Evolutionary conservation across 148 eudicot species (phyloP), one percentile per base, ranked within the genome.

Genomic region (Amaranthus hypochondriacus): DNA sequence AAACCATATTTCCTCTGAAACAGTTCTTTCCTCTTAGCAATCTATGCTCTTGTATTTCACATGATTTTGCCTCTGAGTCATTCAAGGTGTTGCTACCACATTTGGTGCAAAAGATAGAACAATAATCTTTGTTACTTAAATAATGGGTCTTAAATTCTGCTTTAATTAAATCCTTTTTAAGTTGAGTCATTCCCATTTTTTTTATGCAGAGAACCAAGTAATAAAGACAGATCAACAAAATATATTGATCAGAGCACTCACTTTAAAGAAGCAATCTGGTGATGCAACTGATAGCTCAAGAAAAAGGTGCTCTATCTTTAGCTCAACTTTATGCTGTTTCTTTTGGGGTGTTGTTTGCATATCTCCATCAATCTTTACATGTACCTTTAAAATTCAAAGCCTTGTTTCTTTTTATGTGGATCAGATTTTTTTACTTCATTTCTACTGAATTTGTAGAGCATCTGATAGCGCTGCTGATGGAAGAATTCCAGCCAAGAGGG

Each of bases 241-340:
- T 84, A 95, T 95, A 84, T 72, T 95, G 81, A 90, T 92, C 73
- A 87, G 97, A 79, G 88, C 98, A 69, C 97, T 95, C 56, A 83
- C 84, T 77, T 77, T 95, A 76, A 88, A 87, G 87, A 92, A 86
- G 76, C 95, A 84, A 59, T 87, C 82, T 80, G 83, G 84, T 65
- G 93, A 84, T 69, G 80, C 66, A 57, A 81, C 82, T 74, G 89
- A 83, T 75, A 84, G 84, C 76, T 87, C 93, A 57, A 88, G 87
- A 82, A 94, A 94, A 82, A 86, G 98, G 98, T 94, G 74, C 66
- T 63, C 13, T 58, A 39, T 48, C 57, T 65, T 9, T 50, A 28
- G 68, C 14, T 4, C 56, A 8, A 49, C 39, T 28, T 28, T 5
- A 39, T 67, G 50, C 39, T 3, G 1, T 8, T 75, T 59, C 68